Conservation (phyloP, 257 asterid genomes). For the Petrea volubilis region DNA sequence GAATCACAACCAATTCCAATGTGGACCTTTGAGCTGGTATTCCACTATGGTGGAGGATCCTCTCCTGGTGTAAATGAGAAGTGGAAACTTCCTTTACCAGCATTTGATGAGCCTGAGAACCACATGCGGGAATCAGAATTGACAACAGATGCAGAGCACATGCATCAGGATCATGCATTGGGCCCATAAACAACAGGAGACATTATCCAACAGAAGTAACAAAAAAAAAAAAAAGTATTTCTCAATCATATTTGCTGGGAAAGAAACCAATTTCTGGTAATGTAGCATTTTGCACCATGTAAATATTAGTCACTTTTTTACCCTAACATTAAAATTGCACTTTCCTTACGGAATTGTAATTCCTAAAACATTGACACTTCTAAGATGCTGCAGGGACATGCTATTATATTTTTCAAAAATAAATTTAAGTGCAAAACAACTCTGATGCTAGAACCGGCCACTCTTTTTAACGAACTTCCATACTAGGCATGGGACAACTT, state of each 20-base stretch:
- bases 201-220: not conserved
- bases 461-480: not conserved
- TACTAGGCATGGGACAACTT: not conserved
- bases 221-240: not conserved
- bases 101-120: conserved; percentile 30
- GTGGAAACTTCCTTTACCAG: conserved; percentile 21
- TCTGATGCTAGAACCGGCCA: not conserved
- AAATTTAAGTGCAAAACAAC: not conserved
- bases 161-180: not conserved
- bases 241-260: not conserved
- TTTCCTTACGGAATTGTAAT: not conserved
- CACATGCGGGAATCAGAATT: conserved; percentile 12
- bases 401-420: not conserved
- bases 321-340: not conserved
- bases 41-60: conserved; percentile 34
- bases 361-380: not conserved
- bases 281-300: not conserved
- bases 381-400: not conserved
- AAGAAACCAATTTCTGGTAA: not conserved
- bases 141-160: not conserved
- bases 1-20: conserved; percentile 54
- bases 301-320: not conserved
- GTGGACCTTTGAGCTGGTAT: conserved; percentile 39
- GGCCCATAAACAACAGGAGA: conserved; percentile 9
- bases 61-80: conserved; percentile 34